A percentile compares a stretch with the other conserved stretches of the same genome.
Conservation (phyloP, 106 monocot species). For the Narthecium ossifragum region DNA sequence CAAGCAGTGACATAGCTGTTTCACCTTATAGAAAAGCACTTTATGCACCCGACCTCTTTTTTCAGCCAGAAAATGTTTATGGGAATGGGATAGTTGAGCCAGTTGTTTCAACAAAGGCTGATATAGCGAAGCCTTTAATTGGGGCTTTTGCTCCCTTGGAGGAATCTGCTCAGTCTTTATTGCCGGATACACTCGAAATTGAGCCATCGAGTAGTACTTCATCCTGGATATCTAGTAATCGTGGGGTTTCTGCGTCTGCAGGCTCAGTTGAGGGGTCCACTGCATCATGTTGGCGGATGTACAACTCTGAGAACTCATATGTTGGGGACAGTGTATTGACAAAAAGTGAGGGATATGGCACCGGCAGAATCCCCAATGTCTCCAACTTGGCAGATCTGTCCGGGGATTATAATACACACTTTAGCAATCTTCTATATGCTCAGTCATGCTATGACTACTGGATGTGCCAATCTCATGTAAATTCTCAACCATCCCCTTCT, state of each 20-base stretch:
- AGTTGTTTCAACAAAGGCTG: not conserved
- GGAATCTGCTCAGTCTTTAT: not conserved
- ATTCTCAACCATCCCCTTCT: slow-evolving; percentile 17
- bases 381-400: slow-evolving; percentile 34
- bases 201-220: slow-evolving; percentile 20
- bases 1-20: slow-evolving; percentile 3
- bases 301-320: slow-evolving; percentile 4
- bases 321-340: not conserved
- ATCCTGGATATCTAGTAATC: slow-evolving; percentile 3
- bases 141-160: not conserved
- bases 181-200: not conserved
- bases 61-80: slow-evolving; percentile 5
- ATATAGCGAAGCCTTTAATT: not conserved
- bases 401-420: slow-evolving; percentile 33
- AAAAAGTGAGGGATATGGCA: slow-evolving; percentile 7
- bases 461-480: not conserved
- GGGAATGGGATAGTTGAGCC: not conserved
- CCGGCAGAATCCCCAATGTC: not conserved
- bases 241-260: not conserved
- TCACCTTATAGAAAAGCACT: slow-evolving; percentile 12
- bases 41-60: slow-evolving; percentile 14
- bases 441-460: slow-evolving; percentile 26
- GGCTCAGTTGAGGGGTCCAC: not conserved
- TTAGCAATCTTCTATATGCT: slow-evolving; percentile 44
- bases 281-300: slow-evolving; percentile 3